Evolutionary conservation across 2,329 filamentous ascomycete genomes (phyloP), one percentile per base, ranked within the genome.

Genomic region (Trichothecium sympodiale): DNA sequence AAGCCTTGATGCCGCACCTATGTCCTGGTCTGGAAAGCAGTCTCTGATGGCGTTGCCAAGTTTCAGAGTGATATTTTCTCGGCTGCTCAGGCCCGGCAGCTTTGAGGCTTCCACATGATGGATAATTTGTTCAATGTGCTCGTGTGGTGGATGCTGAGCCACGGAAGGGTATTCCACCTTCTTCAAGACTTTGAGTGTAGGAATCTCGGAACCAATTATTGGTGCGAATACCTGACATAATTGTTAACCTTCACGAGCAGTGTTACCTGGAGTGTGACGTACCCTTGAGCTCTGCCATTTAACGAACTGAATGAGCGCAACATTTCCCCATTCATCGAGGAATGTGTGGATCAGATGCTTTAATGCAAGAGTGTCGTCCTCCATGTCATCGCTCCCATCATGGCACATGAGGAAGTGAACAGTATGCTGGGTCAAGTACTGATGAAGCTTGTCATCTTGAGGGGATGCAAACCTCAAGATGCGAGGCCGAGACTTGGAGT

Each of bases 371-470:
- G 20, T 38, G 20, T 29, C 33, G 4, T 12, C 12, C 9, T 27
- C 33, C n/a, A 41, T 23, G 41, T 32, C 55, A 46, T 14, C 39
- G n/a, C 41, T 38, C 5, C 77, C 80, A 50, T 84, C 77, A 43
- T 83, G 77, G 35, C 71, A 74, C 61, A 87, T 70, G 35, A 85
- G 56, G 44, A 86, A 83, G 48, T 82, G 77, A 4, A 77, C 60
- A 0, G 73, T 67, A 17, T 67, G 64, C 2, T 51, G 48, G 3
- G 58, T 43, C 2, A 83, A 56, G 46, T 83, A 82, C 1, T 63
- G 46, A 5, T 52, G 41, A 45, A 83, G 86, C 0, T 57, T 58
- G 1, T 52, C 34, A 29, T 67, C 66, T 10, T 62, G 52, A 12
- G 70, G 47, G 1, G 65, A 67, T 5, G 61, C 43, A 45, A 75